These are phyloP conservation scores for Eustoma russellianum DNA, from an alignment of 257 asterid species.

Conservation along the genomic window DNA sequence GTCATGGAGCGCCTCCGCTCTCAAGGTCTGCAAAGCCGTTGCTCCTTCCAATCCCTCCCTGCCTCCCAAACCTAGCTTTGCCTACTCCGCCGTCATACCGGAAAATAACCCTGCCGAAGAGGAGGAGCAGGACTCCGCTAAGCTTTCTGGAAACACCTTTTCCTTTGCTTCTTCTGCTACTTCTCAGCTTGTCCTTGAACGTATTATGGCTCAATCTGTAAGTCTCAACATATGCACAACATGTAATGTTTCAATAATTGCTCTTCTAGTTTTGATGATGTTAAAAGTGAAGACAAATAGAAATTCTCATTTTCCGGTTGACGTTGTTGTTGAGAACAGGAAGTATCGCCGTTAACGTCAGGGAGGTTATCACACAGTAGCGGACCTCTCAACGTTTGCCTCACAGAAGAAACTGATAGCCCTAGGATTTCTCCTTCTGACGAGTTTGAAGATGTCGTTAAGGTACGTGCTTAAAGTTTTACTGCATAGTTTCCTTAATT, in stretches of 20 bases:
- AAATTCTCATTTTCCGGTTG: neutral
- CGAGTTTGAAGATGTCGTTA: slow-evolving; percentile 91
- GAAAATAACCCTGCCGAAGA: slow-evolving; percentile 34
- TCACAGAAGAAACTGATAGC: slow-evolving; percentile 76
- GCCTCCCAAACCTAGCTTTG: slow-evolving; percentile 11
- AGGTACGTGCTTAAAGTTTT: too few relatives aligned
- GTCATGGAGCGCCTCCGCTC: slow-evolving; percentile 95
- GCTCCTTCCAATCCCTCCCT: slow-evolving; percentile 32
- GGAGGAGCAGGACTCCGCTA: slow-evolving; percentile 48
- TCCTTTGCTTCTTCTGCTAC: slow-evolving; percentile 93
- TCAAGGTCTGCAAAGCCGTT: slow-evolving; percentile 64
- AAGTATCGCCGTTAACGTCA: slow-evolving; percentile 89
- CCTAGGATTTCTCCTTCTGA: slow-evolving; percentile 88
- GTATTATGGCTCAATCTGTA: slow-evolving; percentile 96
- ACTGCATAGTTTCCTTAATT: too few relatives aligned
- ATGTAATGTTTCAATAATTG: too few relatives aligned
- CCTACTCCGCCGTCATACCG: slow-evolving; percentile 22
- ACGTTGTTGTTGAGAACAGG: too few relatives aligned
- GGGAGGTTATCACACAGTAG: slow-evolving; percentile 98
- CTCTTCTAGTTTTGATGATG: neutral
- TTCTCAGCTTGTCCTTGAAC: slow-evolving; percentile 94
- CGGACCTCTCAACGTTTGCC: slow-evolving; percentile 78
- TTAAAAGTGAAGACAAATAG: too few relatives aligned
- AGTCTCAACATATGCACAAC: slow-evolving; percentile 11
- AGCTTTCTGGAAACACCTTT: slow-evolving; percentile 78